These are phyloP conservation scores for Gossypium ekmanianum DNA, from an alignment of 345 rosid genomes.

Conservation along the genomic window DNA sequence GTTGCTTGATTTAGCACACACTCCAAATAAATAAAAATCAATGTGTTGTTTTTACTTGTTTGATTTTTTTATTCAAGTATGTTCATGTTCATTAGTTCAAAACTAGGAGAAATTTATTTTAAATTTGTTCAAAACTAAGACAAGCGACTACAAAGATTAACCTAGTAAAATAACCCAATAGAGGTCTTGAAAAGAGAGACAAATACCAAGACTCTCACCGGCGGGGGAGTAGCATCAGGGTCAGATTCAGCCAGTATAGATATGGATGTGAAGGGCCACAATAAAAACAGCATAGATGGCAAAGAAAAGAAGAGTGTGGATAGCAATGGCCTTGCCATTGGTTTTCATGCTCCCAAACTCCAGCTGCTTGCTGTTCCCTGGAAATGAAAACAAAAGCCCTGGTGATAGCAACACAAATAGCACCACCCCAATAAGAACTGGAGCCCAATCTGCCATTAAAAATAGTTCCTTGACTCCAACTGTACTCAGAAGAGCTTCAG, in stretches of 20 bases:
- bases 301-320: constrained; percentile 86
- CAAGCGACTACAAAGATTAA: background rate
- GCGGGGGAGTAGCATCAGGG: background rate
- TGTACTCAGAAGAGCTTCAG: background rate
- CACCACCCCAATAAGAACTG: constrained; percentile 72
- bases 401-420: constrained; percentile 81
- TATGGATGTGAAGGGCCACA: constrained; percentile 71
- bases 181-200: constrained; percentile 12
- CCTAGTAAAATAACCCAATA: background rate
- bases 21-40: background rate
- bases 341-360: constrained; percentile 86
- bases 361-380: constrained; percentile 52
- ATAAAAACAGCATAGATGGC: constrained; percentile 60
- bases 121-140: background rate
- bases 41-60: background rate
- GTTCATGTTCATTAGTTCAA: too few relatives aligned
- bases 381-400: constrained; percentile 73
- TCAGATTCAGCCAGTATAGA: constrained; percentile 58
- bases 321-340: constrained; percentile 78
- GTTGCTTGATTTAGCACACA: background rate
- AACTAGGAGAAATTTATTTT: background rate
- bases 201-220: constrained; percentile 3
- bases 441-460: constrained; percentile 97
- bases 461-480: background rate
- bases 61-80: too few relatives aligned